Percentiles rank a stretch among this genome's conserved stretches.
Conservation (phyloP, 2,329 filamentous ascomycete species). For the Fusarium sp. region DNA sequence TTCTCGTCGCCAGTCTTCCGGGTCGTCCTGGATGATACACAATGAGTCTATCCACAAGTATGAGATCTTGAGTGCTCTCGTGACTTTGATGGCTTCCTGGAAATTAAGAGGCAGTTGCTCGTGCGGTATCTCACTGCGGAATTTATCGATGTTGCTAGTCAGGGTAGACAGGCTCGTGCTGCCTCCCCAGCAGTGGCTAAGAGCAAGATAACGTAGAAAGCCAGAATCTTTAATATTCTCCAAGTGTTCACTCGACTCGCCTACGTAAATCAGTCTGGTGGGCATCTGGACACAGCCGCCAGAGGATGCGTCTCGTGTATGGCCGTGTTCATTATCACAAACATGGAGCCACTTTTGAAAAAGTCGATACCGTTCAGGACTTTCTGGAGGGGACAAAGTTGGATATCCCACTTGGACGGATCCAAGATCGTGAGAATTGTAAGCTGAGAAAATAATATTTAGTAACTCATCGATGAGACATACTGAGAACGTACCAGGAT, state of each 20-base stretch:
- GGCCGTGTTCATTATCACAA: not conserved
- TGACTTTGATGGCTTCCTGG: conserved; percentile 6
- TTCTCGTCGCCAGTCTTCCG: not conserved
- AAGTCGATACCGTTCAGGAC: not conserved
- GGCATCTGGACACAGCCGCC: not conserved
- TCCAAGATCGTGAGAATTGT: not conserved
- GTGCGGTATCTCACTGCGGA: not conserved
- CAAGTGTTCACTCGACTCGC: not conserved
- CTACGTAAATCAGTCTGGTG: not conserved
- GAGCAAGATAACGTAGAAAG: not conserved
- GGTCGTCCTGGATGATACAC: not conserved
- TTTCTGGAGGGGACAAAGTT: not conserved
- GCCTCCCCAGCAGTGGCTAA: conserved; percentile 18
- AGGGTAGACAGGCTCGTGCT: not conserved
- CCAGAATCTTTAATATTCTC: not conserved
- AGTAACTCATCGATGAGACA: not conserved
- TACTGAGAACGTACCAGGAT: not conserved
- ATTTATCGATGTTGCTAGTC: not conserved
- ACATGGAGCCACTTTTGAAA: not conserved
- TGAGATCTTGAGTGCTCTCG: not conserved
- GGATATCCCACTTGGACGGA: not conserved
- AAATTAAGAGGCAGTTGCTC: not conserved
- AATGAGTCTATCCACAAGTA: conserved; percentile 18
- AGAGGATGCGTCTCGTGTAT: not conserved
- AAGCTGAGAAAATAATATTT: fast-evolving